Conservation (phyloP, 345 rosid species). For the Salix udensis region DNA sequence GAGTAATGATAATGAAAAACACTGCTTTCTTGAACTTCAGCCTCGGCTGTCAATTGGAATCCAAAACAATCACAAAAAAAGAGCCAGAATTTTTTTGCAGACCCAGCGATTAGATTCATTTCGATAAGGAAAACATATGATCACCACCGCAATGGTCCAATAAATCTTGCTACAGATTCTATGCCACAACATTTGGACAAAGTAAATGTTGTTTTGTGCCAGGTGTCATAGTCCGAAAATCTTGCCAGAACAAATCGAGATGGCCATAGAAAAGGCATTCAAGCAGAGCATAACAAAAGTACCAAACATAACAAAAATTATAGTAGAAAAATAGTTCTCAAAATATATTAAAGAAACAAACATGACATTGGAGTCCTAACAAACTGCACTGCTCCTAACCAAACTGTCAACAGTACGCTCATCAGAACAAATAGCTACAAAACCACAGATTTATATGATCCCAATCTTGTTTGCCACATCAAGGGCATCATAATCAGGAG, state of each 20-base stretch:
- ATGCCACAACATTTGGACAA: background rate
- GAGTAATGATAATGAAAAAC: no score
- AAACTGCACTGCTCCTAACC: constrained; percentile 18
- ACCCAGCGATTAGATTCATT: no score
- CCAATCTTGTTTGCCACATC: constrained; percentile 33
- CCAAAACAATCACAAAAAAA: no score
- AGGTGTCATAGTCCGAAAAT: background rate
- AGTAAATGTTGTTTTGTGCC: background rate
- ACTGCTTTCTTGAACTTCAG: no score
- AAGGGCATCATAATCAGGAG: constrained; percentile 59
- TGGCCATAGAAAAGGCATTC: background rate
- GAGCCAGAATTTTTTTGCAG: no score
- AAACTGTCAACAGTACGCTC: constrained; percentile 5
- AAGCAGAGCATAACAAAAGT: background rate
- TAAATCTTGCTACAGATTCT: background rate
- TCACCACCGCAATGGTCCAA: background rate
- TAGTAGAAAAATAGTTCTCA: background rate
- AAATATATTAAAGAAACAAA: constrained; percentile 7
- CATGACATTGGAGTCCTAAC: constrained; percentile 13
- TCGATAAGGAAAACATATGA: background rate
- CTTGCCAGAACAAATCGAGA: background rate
- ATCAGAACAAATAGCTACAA: background rate
- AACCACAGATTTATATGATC: constrained; percentile 13
- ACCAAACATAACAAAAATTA: background rate
- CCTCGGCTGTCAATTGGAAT: no score